Evolutionary conservation across 768 basidiomycete genomes (phyloP), one percentile per base, ranked within the genome.

Genomic region (Pisolithus tinctorius): DNA sequence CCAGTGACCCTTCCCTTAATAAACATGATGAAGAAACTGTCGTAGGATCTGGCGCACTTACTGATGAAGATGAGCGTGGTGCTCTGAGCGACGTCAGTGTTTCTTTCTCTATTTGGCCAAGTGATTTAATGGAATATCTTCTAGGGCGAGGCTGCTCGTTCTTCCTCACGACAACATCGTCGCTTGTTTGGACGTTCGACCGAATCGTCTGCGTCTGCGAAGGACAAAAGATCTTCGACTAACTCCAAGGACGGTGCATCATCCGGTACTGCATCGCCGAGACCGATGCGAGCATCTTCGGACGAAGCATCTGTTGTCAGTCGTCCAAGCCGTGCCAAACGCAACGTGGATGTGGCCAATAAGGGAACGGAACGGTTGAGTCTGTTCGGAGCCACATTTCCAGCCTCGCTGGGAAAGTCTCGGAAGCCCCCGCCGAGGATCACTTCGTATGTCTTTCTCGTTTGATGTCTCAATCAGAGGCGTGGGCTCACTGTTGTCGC

Each of bases 391-490:
- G 77, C 74, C 17, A 67, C 81, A 3, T 82, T 90, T 54, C 68
- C 71, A 10, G 77, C 80, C 1, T 71, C 82, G 5, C 61, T 88
- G 49, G 80, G 82, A 27, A 86, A 84, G 64, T 70, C 73, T 38
- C 71, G 93, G 57, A 94, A 96, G 64, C 93, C 93, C 0, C 77
- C 91, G 0, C 91, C 90, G 16, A 79, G 79, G 66, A 83, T 82
- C 57, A 79, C 82, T 23, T 60, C 71, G 85, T 85, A 62, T 60
- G 84, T 74, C 17, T 56, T 58, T 51, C 29, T 48, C n/a, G 42
- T 47, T 56, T 47, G 39, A n/a, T n/a, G 49, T 9, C 10, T 36
- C 49, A 27, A 30, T 25, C 46, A 45, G 13, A 51, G 51, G 20
- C n/a, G 25, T 17, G 7, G 13, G n/a, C 43, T 45, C 26, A 45